phyloP scores from a whole-genome alignment of 2,329 filamentous ascomycete genomes.

The Calonectria ilicicola region DNA sequence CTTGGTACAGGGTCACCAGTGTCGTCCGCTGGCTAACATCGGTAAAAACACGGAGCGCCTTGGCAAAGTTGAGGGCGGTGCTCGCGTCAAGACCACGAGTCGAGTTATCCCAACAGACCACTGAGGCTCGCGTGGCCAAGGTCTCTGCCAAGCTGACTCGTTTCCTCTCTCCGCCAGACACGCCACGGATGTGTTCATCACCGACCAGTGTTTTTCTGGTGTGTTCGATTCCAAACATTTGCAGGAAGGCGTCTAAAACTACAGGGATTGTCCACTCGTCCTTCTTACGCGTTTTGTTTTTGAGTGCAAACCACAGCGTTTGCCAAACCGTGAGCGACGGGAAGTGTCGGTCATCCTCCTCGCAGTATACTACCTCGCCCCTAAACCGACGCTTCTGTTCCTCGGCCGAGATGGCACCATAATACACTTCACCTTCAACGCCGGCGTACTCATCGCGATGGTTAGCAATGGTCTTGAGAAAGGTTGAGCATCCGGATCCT shows the following conservation, averaged over 20 bases:
- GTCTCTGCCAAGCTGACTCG: conserved; percentile 79
- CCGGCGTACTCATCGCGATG: conserved; percentile 13
- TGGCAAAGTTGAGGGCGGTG: conserved; percentile 77
- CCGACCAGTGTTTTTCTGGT: conserved; percentile 58
- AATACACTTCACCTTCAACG: conserved; percentile 23
- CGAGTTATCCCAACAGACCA: conserved; percentile 78
- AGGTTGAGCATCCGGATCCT: conserved; percentile 72
- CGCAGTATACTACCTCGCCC: conserved; percentile 23
- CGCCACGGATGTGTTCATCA: conserved; percentile 68
- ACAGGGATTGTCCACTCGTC: conserved; percentile 18
- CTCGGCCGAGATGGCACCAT: conserved; percentile 17
- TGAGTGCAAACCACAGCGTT: conserved; percentile 24
- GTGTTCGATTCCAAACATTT: conserved; percentile 26
- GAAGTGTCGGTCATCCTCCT: conserved; percentile 23
- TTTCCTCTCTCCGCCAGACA: conserved; percentile 73
- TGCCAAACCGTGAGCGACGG: conserved; percentile 24
- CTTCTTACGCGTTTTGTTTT: conserved; percentile 26
- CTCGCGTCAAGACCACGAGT: conserved; percentile 71
- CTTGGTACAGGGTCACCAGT: conserved; percentile 76
- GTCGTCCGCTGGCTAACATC: conserved; percentile 73
- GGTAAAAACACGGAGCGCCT: conserved; percentile 69
- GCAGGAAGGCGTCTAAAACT: conserved; percentile 17
- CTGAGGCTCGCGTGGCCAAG: conserved; percentile 52
- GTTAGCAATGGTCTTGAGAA: conserved; percentile 26
- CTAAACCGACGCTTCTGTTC: conserved; percentile 20